These are phyloP conservation scores for Emydomyces testavorans DNA, from an alignment of 2,329 filamentous ascomycete species.

Conservation along the genomic window DNA sequence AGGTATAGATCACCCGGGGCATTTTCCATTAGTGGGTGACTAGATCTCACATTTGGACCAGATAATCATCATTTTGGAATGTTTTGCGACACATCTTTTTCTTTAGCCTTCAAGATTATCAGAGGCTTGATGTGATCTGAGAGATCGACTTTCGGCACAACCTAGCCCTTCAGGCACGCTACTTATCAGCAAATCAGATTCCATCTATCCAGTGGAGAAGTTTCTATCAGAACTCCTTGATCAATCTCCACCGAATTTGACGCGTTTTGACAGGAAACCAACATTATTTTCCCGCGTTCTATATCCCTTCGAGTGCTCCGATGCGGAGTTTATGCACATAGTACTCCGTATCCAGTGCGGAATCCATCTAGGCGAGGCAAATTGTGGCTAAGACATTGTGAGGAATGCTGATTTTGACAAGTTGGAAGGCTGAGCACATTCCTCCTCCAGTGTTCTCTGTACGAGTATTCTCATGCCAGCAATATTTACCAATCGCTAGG, in stretches of 20 bases:
- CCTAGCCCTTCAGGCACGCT: not conserved
- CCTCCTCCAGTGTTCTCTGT: too few species aligned
- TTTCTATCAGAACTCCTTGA: not conserved
- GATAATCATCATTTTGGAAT: too few species aligned
- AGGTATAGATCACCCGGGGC: too few species aligned
- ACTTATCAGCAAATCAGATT: not conserved
- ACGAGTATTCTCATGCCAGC: not conserved
- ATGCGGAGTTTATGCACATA: too few species aligned
- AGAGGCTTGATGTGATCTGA: conserved; percentile 5
- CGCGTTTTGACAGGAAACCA: not conserved
- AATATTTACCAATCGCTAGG: too few species aligned
- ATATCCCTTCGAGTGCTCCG: too few species aligned
- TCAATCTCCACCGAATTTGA: not conserved
- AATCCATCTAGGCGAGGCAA: not conserved
- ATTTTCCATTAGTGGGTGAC: too few species aligned
- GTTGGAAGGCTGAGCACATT: not conserved
- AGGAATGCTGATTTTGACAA: not conserved
- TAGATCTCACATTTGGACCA: too few species aligned
- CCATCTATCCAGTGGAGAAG: not conserved
- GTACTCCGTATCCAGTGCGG: not conserved
- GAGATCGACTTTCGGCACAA: conserved; percentile 6
- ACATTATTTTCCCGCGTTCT: not conserved
- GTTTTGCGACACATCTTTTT: not conserved
- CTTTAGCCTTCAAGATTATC: not conserved
- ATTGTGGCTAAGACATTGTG: not conserved